phyloP scores from a whole-genome alignment of 1,284 basidiomycete genomes.

The Tilletia setariae region DNA sequence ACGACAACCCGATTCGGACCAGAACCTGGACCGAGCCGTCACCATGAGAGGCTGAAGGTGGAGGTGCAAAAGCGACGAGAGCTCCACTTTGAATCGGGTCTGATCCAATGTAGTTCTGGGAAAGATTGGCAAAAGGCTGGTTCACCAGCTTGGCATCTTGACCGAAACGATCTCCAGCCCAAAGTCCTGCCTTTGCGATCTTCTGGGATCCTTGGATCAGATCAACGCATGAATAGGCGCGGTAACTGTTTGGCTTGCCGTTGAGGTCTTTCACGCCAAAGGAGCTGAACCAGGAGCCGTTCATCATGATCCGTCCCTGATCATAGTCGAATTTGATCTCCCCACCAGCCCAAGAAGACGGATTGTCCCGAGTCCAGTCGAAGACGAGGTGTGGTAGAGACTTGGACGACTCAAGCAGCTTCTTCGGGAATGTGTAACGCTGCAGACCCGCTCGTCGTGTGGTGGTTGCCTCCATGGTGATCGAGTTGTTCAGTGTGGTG shows the following conservation, averaged over 20 bases:
- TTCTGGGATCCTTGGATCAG: constrained; percentile 33
- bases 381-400: constrained; percentile 34
- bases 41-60: not conserved
- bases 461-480: constrained; percentile 41
- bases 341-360: constrained; percentile 36
- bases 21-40: constrained; percentile 22
- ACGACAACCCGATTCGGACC: constrained; percentile 39
- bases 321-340: constrained; percentile 31
- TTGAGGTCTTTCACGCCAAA: constrained; percentile 24
- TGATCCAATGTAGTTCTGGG: constrained; percentile 20
- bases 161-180: constrained; percentile 37
- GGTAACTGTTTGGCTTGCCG: constrained; percentile 28
- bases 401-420: constrained; percentile 22
- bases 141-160: constrained; percentile 33
- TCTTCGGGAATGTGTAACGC: constrained; percentile 36
- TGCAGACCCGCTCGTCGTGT: constrained; percentile 39
- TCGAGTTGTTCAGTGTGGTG: constrained; percentile 38
- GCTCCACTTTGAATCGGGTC: constrained; percentile 40
- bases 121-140: constrained; percentile 29
- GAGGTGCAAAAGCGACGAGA: constrained; percentile 25
- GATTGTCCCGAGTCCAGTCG: constrained; percentile 47
- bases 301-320: constrained; percentile 34
- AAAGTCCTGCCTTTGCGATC: constrained; percentile 35
- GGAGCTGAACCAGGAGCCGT: constrained; percentile 35
- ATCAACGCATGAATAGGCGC: constrained; percentile 40